Evolutionary conservation across 176 grass and related monocot genomes (phyloP), one percentile per base, ranked within the genome.

Genomic region (Lolium multiflorum): DNA sequence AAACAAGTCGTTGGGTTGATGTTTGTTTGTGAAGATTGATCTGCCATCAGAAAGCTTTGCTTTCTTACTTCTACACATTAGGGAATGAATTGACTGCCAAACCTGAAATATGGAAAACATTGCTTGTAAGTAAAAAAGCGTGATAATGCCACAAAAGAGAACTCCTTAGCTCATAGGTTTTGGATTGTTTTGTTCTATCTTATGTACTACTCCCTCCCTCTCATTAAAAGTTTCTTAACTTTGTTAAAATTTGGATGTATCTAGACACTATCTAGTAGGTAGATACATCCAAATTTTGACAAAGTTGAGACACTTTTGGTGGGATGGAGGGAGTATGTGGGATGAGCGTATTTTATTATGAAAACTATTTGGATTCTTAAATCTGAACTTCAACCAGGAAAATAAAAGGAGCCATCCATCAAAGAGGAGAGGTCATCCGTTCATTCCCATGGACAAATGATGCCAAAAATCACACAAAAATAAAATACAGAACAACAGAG

Each of bases 21-120:
- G 28, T 68, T 68, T 61, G 7, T 61, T 61, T 31, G 28, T 38
- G 64, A 37, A 68, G 64, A 68, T 37, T 68, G 64, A 4, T 38
- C 28, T 68, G 25, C 35, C 64, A 68, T 68, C 6, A 18, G 31
- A 68, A 68, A 68, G 64, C 31, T 68, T 68, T 68, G 64, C 64
- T 68, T 15, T 38, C 31, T 68, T 66, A 65, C 28, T 67, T 67
- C 64, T 66, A 67, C 26, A 37, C 64, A 67, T 67, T 17, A 17
- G 6, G 64, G 0, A 4, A 37, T 35, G 64, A 6, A 7, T 67
- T 67, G 64, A 37, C 16, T 18, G 64, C 28, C 14, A 37, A 68
- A 68, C 16, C 64, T 68, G 64, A 38, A 38, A 39, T 39, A 37
- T 68, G 15, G 15, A 9, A 39, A 69, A 65, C 3, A 60, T 21